Evolutionary conservation across 805 yeast genomes (phyloP), one percentile per base, ranked within the genome.

Genomic region (Saccharomycopsis selenospora): DNA sequence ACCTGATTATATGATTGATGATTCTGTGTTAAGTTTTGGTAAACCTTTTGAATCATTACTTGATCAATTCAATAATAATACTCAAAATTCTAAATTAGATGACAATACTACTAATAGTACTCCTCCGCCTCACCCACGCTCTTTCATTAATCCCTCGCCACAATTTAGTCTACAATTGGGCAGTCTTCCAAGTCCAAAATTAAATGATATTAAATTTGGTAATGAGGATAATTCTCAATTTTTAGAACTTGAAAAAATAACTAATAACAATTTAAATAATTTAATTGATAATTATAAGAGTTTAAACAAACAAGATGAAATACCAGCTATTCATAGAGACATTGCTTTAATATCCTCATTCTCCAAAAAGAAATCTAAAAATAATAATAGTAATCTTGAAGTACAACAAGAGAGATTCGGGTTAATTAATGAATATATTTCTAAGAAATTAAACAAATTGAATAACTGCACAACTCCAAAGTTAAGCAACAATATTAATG

Each of bases 11-110:
- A 25, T 36, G 8, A 46, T 49, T 22, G 53, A 50, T 30, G 53
- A 43, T 7, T 25, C 27, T 30, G 48, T 50, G n/a, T 41, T 50
- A 13, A 44, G 40, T 25, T 50, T 50, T 47, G 53, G 53, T 8
- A 50, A 50, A 11, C 20, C 44, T 7, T 47, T 50, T 36, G 44
- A 49, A 36, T 10, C 23, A 36, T 24, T 18, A 27, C 45, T 20
- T 4, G 17, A 26, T 11, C 17, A 26, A 5, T 13, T 22, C 4
- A 14, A 22, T 30, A n/a, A 22, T 7, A 22, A 8, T 11, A 29
- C 22, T n/a, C n/a, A n/a, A n/a, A n/a, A n/a, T n/a, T n/a, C n/a
- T n/a, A n/a, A n/a, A n/a, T 13, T 22, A 14, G n/a, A 22, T 30
- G 14, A 22, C 3, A 22, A 8, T 11, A 29, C 22, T n/a, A 4